These are phyloP conservation scores for Mortierella antarctica DNA, from an alignment of 192 early-diverging fungal species.

Conservation along the genomic window DNA sequence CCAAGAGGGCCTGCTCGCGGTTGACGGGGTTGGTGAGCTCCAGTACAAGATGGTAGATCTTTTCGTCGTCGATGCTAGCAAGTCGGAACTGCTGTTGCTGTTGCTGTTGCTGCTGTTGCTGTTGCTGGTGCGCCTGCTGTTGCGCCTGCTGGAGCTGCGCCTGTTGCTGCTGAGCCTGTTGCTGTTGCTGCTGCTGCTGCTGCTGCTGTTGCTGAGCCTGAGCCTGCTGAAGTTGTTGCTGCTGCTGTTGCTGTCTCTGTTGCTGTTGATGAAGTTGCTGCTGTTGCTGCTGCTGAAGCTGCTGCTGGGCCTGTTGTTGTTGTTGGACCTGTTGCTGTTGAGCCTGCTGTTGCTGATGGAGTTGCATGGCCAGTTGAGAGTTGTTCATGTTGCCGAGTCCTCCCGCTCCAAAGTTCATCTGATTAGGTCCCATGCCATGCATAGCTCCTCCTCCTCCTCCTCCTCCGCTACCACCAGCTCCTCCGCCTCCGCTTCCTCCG, in stretches of 20 bases:
- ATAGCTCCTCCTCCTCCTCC: conserved; percentile 3
- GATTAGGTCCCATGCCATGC: conserved; percentile 18
- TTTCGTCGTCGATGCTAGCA: conserved; percentile 74
- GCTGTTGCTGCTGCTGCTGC: conserved; percentile 42
- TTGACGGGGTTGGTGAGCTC: conserved; percentile 81
- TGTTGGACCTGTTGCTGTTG: conserved; percentile 22
- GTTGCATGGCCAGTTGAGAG: conserved; percentile 29
- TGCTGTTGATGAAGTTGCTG: conserved; percentile 42
- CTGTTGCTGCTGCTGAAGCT: conserved; percentile 37
- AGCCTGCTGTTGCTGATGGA: conserved; percentile 17
- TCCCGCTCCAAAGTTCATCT: conserved; percentile 16
- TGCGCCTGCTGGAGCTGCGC: conserved; percentile 17
- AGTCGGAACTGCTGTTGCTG: conserved; percentile 47
- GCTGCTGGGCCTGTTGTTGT: conserved; percentile 26
- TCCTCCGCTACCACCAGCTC: neutral
- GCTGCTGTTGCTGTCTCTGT: conserved; percentile 21
- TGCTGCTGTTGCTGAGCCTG: conserved; percentile 32
- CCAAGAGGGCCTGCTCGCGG: conserved; percentile 92
- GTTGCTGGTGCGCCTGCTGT: conserved; percentile 37
- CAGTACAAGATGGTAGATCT: conserved; percentile 88
- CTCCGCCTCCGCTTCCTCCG: conserved; percentile 5
- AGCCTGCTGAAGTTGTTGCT: conserved; percentile 33
- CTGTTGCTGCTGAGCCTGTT: conserved; percentile 3
- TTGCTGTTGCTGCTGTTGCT: conserved; percentile 28
- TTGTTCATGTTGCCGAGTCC: conserved; percentile 23